Percentiles rank a stretch among this genome's conserved stretches.
Evolutionary conservation across 306 rosid species (phyloP).

Genomic region (Acacia crassicarpa): DNA sequence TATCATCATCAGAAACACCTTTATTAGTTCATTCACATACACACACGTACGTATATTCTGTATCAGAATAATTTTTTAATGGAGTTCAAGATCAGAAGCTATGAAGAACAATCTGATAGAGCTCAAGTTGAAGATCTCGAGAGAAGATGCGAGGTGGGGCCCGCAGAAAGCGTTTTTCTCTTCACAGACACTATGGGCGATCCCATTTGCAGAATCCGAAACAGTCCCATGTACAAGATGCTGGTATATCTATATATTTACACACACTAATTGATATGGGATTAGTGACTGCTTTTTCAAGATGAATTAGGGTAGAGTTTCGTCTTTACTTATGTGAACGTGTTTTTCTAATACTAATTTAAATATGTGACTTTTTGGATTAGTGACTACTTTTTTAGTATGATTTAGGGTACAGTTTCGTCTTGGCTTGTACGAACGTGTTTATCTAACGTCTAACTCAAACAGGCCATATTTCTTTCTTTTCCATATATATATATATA

Average conservation of each 20-base stretch:
- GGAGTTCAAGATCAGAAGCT: slow-evolving; percentile 62
- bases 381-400: no score
- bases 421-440: rapidly evolving
- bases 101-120: slow-evolving; percentile 49
- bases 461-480: background rate
- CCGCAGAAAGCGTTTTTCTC: slow-evolving; percentile 59
- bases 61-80: slow-evolving; percentile 13
- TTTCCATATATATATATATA: no score
- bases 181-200: slow-evolving; percentile 75
- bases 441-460: no score
- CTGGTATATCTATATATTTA: slow-evolving; percentile 48
- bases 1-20: background rate
- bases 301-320: no score
- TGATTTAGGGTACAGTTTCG: no score
- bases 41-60: background rate
- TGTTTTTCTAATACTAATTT: no score
- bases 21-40: background rate
- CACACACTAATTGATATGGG: no score
- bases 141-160: slow-evolving; percentile 71
- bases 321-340: no score
- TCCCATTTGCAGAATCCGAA: slow-evolving; percentile 83
- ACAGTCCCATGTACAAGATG: slow-evolving; percentile 73
- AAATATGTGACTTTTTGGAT: no score
- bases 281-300: no score
- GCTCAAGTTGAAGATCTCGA: slow-evolving; percentile 69